Percentiles rank a stretch among this genome's conserved stretches.
phyloP scores from a whole-genome alignment of 192 early-diverging fungal genomes.

The Linnemannia exigua region DNA sequence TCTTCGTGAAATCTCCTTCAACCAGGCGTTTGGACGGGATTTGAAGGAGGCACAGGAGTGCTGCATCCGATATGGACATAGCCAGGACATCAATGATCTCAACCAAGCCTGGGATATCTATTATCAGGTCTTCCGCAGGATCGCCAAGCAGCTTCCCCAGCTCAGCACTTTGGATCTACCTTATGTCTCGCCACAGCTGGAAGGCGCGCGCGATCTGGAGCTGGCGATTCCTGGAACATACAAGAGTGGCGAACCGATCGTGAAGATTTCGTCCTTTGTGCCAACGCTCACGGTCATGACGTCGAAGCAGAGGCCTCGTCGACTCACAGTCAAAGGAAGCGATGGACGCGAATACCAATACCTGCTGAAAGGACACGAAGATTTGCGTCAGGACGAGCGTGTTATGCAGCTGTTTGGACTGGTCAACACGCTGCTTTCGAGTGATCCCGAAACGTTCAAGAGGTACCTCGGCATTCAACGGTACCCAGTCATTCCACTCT shows the following conservation, averaged over 20 bases:
- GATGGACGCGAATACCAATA: conserved; percentile 94
- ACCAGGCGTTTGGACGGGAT: conserved; percentile 90
- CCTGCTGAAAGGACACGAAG: conserved; percentile 97
- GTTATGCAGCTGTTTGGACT: conserved; percentile 99
- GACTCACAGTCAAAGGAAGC: conserved; percentile 85
- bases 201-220: conserved; percentile 87
- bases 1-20: conserved; percentile 89
- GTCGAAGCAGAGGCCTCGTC: conserved; percentile 94
- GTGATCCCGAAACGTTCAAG: conserved; percentile 90
- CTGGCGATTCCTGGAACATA: conserved; percentile 92
- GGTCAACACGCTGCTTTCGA: conserved; percentile 89
- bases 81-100: conserved; percentile 83
- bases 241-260: conserved; percentile 85
- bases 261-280: conserved; percentile 90
- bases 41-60: conserved; percentile 89
- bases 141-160: conserved; percentile 86
- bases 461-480: conserved; percentile 91
- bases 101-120: conserved; percentile 97
- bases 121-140: conserved; percentile 83
- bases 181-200: conserved; percentile 89
- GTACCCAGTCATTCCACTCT: conserved; percentile 93
- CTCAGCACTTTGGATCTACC: conserved; percentile 88
- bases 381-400: conserved; percentile 98
- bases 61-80: conserved; percentile 83
- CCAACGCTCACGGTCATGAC: conserved; percentile 87